Evolutionary conservation across 257 asterid species (phyloP).

Genomic region (Paraleonurus japonicus): DNA sequence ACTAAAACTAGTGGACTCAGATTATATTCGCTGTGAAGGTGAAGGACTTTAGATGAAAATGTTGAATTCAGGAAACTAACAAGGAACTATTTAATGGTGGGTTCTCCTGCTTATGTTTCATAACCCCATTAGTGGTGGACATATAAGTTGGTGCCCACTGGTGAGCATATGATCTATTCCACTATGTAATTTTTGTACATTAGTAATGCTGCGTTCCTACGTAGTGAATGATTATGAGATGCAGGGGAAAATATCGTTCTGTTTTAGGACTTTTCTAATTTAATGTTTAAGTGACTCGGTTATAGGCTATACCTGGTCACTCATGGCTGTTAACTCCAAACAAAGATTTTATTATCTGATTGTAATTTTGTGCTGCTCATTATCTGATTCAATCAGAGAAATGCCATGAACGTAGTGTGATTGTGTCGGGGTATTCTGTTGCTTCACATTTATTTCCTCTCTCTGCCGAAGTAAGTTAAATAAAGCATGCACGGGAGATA

Average conservation of each 20-base stretch:
- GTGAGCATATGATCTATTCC: no score
- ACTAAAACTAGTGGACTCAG: background rate
- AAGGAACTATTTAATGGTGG: no score
- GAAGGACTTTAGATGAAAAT: background rate
- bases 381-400: background rate
- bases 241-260: background rate
- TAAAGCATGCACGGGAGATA: conserved; percentile 1
- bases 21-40: background rate
- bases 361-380: background rate
- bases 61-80: background rate
- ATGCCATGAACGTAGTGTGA: background rate
- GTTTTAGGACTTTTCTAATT: background rate
- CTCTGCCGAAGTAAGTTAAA: background rate
- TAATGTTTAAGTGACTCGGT: background rate
- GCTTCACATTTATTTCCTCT: background rate
- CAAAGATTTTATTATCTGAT: background rate
- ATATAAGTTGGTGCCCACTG: no score
- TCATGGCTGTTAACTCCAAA: background rate
- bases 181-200: background rate
- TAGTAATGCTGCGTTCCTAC: background rate
- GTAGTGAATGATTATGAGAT: background rate
- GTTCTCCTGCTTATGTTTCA: no score
- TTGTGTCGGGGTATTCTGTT: background rate
- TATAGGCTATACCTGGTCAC: background rate
- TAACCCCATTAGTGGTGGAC: no score